Base-by-base conservation (phyloP, 2,329 filamentous ascomycete genomes). In the Pseudogymnoascus sp. region DNA sequence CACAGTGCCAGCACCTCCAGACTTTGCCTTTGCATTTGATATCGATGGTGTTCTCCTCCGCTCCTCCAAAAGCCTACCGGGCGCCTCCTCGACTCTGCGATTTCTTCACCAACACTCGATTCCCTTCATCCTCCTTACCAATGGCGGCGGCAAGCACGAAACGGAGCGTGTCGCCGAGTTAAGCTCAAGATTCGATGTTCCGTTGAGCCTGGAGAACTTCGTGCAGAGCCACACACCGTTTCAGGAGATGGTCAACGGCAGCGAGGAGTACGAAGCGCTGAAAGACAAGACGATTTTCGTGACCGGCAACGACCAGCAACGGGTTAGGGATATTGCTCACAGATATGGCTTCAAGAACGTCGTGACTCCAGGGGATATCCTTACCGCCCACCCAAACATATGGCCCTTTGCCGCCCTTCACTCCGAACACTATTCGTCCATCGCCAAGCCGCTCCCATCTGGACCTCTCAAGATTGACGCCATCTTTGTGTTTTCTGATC, bases 1-100 rank as follows among this genome's bases (percentile, higher is more conserved):
- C n/a, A 14, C 47, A 14, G 28, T 54, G 9, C 47, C 47, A 54
- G 28, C 28, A 4, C 57, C 57, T n/a, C 34, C 57, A 22, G 39
- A 58, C 32, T 62, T 62, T 35, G 61, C 38, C 2, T 62, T 62
- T 43, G 60, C 60, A 4, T 62, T 62, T 43, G 61, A 62, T 38
- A 89, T 99, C 71, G 94, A 99, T 73, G 94, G 94, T 61, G 94
- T 99, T n/a, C 83, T 99, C 18, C 81, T 97, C 32, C 90, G 92
- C 70, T 88, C 89, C 63, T 84, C 88, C 3, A 83, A 86, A 64
- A 86, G 90, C 2, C 86, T 97, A 54, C 88, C 90, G 1, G 88
- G 89, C 32, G 93, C 94, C 1, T 78, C 84, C 1, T 81, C 89
- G 69, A 82, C 91, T 12, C 81, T 99, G 18, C 77, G 79, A 30